Evolutionary conservation across 345 rosid genomes (phyloP), one percentile per base, ranked within the genome.

Genomic region (Adansonia digitata): DNA sequence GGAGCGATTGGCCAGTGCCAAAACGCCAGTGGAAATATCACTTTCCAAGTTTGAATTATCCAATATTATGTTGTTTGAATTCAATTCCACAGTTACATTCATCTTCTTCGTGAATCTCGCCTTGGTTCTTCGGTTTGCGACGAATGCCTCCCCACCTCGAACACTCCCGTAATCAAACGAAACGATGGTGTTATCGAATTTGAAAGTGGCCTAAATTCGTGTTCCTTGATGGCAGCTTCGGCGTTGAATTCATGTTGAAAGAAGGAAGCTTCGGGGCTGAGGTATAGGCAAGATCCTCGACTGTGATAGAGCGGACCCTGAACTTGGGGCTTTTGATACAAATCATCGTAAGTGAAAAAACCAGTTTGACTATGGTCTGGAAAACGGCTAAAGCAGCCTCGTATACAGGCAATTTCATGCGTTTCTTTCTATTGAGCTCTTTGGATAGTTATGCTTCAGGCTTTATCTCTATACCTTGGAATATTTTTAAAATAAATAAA

Each of bases 151-250:
- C 2, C 88, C 92, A n/a, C 82, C 60, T 2, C 27, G 31, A 37
- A 11, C n/a, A 4, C 53, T 79, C 3, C 57, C 52, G 17, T 82
- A 88, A 11, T 60, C n/a, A 13, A 82, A 71, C n/a, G 46, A 22
- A 6, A 65, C 69, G 3, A 71, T 80, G 7, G 74, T n/a, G 49
- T 83, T 83, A 14, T 48, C 76, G 60, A 65, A 83, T 66, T 77
- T 60, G 76, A n/a, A 80, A 88, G 49, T n/a, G 43, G 13, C 86
- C 88, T 22, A 82, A 86, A 65, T 85, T 88, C 14, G 46, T 2
- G 55, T 86, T 88, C 77, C 77, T 78, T 62, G 17, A 86, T 42
- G 14, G 73, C 69, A 5, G 85, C 56, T 46, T 73, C 80, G 0
- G 85, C 73, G 7, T 43, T 43, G 0, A 86, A 62, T 80, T 79